Conservation (phyloP, 768 basidiomycete species). For the Gyrodon lividus region DNA sequence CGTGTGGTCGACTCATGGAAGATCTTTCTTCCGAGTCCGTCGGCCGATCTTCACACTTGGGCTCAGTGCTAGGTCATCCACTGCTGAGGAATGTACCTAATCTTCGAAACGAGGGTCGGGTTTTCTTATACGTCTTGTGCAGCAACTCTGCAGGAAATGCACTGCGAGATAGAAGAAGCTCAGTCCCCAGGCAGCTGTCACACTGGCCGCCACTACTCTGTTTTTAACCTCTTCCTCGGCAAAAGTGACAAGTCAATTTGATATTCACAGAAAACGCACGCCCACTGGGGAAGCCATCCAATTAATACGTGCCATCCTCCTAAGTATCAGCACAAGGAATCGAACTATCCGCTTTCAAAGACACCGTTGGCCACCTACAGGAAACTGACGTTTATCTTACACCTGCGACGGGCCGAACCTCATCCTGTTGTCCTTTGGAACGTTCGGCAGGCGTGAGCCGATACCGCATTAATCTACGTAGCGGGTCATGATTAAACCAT, state of each 20-base stretch:
- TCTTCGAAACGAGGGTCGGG: no score
- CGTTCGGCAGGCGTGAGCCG: neutral
- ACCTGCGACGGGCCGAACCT: neutral
- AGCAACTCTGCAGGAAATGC: no score
- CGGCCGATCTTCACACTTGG: no score
- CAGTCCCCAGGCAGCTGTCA: neutral
- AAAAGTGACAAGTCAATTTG: neutral
- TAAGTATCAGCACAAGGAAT: neutral
- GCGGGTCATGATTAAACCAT: conserved; percentile 17
- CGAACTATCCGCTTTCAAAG: neutral
- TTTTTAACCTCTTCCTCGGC: neutral
- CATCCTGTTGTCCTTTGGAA: neutral
- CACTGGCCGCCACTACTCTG: neutral
- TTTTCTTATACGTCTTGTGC: no score
- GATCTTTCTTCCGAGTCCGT: no score
- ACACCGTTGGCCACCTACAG: neutral
- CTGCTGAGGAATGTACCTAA: no score
- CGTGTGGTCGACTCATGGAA: no score
- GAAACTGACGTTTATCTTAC: neutral
- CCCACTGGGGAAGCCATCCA: no score
- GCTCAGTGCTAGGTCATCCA: no score
- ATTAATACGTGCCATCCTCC: neutral
- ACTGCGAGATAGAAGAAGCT: no score
- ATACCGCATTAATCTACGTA: neutral
- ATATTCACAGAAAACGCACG: neutral